These are phyloP conservation scores for Fraxinus paxiana DNA, from an alignment of 305 asterid species.

Conservation along the genomic window DNA sequence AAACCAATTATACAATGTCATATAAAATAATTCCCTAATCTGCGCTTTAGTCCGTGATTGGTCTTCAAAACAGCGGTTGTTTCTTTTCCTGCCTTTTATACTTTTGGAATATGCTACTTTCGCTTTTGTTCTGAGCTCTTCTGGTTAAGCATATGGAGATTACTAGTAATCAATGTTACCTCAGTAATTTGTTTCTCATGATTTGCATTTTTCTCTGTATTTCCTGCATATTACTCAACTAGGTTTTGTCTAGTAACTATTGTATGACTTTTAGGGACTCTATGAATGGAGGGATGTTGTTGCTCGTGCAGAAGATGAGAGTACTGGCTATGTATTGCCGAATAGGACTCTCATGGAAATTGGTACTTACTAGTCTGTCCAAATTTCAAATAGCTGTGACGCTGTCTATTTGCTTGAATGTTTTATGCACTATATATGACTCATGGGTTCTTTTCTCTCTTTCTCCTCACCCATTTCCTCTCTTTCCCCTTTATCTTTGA, in stretches of 20 bases:
- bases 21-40: too few species aligned
- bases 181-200: background rate
- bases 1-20: too few species aligned
- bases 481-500: constrained; percentile 12
- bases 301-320: constrained; percentile 99
- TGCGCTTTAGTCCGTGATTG: too few species aligned
- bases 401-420: constrained; percentile 14
- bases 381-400: constrained; percentile 18
- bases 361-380: constrained; percentile 43
- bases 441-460: constrained; percentile 19
- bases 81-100: background rate
- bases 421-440: background rate
- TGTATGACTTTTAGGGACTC: constrained; percentile 60
- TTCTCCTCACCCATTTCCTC: constrained; percentile 7
- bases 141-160: constrained; percentile 1
- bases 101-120: background rate
- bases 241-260: constrained; percentile 12
- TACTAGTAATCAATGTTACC: background rate
- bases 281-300: constrained; percentile 91
- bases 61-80: too few species aligned
- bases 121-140: constrained; percentile 1
- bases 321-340: constrained; percentile 94
- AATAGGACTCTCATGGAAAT: constrained; percentile 83
- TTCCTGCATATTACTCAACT: constrained; percentile 3
- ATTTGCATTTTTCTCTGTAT: constrained; percentile 2